Conservation (phyloP, 208 protist species). For the Crithidia expoeki region DNA sequence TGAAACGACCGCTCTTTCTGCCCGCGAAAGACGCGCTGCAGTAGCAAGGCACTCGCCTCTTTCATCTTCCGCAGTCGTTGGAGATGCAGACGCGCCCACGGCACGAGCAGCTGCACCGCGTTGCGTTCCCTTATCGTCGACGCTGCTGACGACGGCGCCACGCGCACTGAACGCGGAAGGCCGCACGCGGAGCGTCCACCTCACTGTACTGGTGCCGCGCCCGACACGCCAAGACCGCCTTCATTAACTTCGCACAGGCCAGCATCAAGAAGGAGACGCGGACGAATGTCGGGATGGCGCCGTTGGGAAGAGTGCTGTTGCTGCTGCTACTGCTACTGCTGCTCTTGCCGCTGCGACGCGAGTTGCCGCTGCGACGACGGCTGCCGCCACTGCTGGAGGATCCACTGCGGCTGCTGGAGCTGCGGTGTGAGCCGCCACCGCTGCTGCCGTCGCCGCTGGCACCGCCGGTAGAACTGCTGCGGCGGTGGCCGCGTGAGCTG, state of each 20-base stretch:
- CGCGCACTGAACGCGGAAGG: slow-evolving; percentile 66
- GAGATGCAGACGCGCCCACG: slow-evolving; percentile 54
- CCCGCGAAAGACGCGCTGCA: slow-evolving; percentile 76
- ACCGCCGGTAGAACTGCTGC: slow-evolving; percentile 8
- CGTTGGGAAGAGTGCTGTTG: neutral
- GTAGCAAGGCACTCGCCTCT: slow-evolving; percentile 48
- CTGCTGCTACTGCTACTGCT: neutral
- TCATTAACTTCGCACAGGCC: slow-evolving; percentile 41
- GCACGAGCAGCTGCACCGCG: slow-evolving; percentile 49
- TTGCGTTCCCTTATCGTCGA: slow-evolving; percentile 37
- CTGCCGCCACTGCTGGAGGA: slow-evolving; percentile 12
- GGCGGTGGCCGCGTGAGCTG: neutral
- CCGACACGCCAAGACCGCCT: slow-evolving; percentile 34
- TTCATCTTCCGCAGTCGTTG: slow-evolving; percentile 41
- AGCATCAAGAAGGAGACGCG: slow-evolving; percentile 23
- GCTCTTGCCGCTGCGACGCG: slow-evolving; percentile 14
- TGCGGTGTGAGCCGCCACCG: slow-evolving; percentile 6
- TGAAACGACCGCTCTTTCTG: slow-evolving; percentile 56
- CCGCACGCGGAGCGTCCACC: slow-evolving; percentile 55
- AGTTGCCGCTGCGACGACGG: slow-evolving; percentile 12
- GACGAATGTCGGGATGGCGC: slow-evolving; percentile 19
- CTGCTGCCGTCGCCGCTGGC: neutral
- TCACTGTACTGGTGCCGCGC: slow-evolving; percentile 30
- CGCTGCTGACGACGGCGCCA: slow-evolving; percentile 60
- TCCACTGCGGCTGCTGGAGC: slow-evolving; percentile 15